Conservation (phyloP, 2,329 filamentous ascomycete genomes). For the Calonectria hongkongensis region DNA sequence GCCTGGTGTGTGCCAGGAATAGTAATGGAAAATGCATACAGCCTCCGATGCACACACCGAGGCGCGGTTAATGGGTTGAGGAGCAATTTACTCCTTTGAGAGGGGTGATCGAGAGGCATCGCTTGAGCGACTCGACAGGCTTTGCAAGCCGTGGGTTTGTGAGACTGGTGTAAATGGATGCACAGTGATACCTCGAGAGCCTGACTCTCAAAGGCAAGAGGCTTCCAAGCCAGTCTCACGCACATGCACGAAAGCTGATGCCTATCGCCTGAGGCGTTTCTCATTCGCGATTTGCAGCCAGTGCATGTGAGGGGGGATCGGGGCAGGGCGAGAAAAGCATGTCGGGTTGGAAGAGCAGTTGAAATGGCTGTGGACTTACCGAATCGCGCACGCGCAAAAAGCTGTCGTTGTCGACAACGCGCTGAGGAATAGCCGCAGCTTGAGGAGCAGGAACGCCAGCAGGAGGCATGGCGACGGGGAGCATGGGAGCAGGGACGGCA, state of each 20-base stretch:
- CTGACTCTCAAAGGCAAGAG: conserved; percentile 2
- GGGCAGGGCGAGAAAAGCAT: background rate
- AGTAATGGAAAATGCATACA: background rate
- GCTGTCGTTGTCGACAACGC: conserved; percentile 80
- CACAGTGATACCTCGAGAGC: conserved; percentile 7
- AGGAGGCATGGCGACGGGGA: conserved; percentile 58
- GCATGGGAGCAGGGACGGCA: conserved; percentile 62
- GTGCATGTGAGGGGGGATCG: background rate
- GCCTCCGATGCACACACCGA: too few relatives aligned
- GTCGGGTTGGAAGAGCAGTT: conserved; percentile 39
- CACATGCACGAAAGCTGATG: background rate
- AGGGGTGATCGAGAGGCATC: background rate
- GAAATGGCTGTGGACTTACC: conserved; percentile 72
- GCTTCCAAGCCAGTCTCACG: background rate
- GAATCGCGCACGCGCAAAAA: conserved; percentile 88
- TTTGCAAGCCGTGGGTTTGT: background rate
- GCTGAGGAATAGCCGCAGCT: conserved; percentile 53
- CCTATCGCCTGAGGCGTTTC: conserved; percentile 9
- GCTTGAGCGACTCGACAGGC: conserved; percentile 4
- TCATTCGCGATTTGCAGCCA: conserved; percentile 16
- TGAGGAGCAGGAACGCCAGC: conserved; percentile 46
- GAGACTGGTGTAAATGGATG: conserved; percentile 8
- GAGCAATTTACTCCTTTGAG: background rate
- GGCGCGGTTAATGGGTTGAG: background rate
- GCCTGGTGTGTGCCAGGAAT: conserved; percentile 13